Conservation (phyloP, 2,329 filamentous ascomycete species). For the Claviceps capensis region DNA sequence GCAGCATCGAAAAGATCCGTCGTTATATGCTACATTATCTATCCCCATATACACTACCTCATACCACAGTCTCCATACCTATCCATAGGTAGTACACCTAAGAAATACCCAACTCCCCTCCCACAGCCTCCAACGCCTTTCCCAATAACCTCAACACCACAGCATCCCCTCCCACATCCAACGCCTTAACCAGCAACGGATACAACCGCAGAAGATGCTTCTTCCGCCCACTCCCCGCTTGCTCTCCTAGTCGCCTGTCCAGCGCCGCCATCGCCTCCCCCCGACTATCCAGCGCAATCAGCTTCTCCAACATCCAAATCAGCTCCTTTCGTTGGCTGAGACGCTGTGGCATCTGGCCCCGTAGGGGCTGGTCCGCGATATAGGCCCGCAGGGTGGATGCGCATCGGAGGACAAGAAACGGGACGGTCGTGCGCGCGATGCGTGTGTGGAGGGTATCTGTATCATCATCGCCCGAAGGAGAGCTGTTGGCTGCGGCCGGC, state of each 20-base stretch:
- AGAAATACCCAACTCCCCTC: slow-evolving; percentile 29
- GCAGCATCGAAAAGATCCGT: too few relatives aligned
- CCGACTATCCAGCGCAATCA: slow-evolving; percentile 57
- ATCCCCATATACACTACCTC: too few relatives aligned
- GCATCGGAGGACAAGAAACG: slow-evolving; percentile 69
- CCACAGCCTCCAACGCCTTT: slow-evolving; percentile 48
- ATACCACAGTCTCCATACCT: not conserved
- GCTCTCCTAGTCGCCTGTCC: slow-evolving; percentile 12
- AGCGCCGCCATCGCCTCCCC: slow-evolving; percentile 51
- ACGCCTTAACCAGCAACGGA: slow-evolving; percentile 56
- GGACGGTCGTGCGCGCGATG: slow-evolving; percentile 63
- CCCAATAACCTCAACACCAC: slow-evolving; percentile 44
- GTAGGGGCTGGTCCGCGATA: slow-evolving; percentile 78
- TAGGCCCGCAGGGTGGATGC: slow-evolving; percentile 73
- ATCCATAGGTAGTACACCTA: not conserved
- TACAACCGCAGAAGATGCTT: slow-evolving; percentile 75
- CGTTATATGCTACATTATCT: too few relatives aligned
- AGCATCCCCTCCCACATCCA: slow-evolving; percentile 43
- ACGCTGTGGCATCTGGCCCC: slow-evolving; percentile 81
- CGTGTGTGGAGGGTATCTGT: slow-evolving; percentile 30
- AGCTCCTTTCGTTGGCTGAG: slow-evolving; percentile 69
- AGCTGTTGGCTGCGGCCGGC: not conserved
- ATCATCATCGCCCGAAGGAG: slow-evolving; percentile 3
- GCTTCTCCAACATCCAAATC: slow-evolving; percentile 50
- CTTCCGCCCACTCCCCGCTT: slow-evolving; percentile 41